Conservation (phyloP, 163 green algal genomes). For the Trebouxia gelatinosa region DNA sequence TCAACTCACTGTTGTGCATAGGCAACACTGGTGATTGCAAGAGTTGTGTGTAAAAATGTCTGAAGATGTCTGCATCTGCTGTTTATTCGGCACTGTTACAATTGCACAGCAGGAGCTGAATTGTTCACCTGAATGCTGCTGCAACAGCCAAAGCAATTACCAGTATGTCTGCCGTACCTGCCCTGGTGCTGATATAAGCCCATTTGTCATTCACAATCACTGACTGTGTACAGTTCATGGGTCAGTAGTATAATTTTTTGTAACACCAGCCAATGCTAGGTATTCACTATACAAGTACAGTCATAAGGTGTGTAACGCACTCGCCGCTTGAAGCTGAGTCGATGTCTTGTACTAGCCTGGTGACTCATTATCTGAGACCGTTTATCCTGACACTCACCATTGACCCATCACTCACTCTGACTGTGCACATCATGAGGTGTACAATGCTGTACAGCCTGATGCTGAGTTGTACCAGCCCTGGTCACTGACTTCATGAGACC, state of each 20-base stretch:
- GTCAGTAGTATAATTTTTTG: not conserved
- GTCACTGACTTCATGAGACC: not conserved
- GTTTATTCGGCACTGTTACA: not conserved
- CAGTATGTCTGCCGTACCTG: not conserved
- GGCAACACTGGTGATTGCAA: not conserved
- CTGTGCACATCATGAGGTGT: not conserved
- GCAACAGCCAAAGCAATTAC: not conserved
- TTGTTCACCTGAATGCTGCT: not conserved
- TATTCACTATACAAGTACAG: not conserved
- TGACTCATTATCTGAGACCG: too few relatives aligned
- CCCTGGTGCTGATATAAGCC: not conserved
- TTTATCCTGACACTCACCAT: not conserved
- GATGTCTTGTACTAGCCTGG: too few relatives aligned
- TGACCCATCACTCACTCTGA: not conserved
- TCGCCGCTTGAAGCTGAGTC: too few relatives aligned
- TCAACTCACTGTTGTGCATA: not conserved
- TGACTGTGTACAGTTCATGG: not conserved
- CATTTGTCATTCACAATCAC: not conserved
- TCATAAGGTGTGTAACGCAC: too few relatives aligned
- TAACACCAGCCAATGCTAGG: not conserved
- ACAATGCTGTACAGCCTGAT: not conserved
- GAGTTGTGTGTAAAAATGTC: too few relatives aligned
- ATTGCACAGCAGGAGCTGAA: not conserved
- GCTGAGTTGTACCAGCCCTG: too few relatives aligned
- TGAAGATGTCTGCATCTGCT: not conserved